These are phyloP conservation scores for Dalbergia cultrata DNA, from an alignment of 306 rosid species.

Conservation along the genomic window DNA sequence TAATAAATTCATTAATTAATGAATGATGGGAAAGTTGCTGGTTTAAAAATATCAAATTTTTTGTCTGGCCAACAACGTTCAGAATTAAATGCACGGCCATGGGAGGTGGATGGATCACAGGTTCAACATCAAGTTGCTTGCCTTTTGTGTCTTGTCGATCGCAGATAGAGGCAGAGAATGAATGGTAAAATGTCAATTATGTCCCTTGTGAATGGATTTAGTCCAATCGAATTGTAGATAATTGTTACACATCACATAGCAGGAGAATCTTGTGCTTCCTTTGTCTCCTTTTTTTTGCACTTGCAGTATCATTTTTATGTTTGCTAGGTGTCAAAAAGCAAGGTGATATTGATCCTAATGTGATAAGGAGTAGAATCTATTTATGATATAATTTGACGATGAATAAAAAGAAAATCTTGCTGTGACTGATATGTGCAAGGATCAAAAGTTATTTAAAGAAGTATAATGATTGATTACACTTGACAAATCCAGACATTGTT, in stretches of 20 bases:
- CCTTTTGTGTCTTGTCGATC: neutral
- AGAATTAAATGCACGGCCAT: slow-evolving; percentile 36
- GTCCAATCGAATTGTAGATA: neutral
- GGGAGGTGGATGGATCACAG: slow-evolving; percentile 41
- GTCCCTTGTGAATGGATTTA: slow-evolving; percentile 7
- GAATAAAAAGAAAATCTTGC: neutral
- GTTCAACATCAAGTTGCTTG: slow-evolving; percentile 39
- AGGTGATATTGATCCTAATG: slow-evolving; percentile 22
- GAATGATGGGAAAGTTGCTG: slow-evolving; percentile 10
- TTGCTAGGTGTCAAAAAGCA: neutral
- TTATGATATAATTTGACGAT: neutral
- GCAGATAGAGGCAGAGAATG: neutral
- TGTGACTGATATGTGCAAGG: neutral
- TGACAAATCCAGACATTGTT: slow-evolving; percentile 1
- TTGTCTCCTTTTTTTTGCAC: neutral
- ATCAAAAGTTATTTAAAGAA: neutral
- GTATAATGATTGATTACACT: neutral
- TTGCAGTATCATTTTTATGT: slow-evolving; percentile 15
- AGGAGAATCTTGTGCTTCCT: slow-evolving; percentile 13
- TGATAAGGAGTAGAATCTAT: neutral
- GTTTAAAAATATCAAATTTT: slow-evolving; percentile 30
- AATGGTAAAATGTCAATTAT: slow-evolving; percentile 25
- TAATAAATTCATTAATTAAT: slow-evolving; percentile 30
- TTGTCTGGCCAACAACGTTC: slow-evolving; percentile 42
- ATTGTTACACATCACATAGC: neutral